phyloP scores from a whole-genome alignment of 179 eudicot species.

The Sideroxylon spinosum region DNA sequence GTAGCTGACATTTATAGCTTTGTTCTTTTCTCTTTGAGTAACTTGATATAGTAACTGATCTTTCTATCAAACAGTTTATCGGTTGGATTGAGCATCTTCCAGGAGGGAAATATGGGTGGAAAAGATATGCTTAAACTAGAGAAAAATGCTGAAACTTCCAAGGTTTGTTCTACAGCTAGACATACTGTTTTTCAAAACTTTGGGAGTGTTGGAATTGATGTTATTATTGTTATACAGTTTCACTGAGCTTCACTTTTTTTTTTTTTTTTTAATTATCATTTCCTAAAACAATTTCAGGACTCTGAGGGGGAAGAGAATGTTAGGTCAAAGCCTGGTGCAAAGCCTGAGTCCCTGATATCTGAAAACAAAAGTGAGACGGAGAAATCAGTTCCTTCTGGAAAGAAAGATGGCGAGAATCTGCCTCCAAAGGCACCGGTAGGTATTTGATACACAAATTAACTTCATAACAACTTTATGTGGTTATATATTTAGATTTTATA shows the following conservation, averaged over 20 bases:
- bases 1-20: background rate
- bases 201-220: background rate
- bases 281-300: constrained; percentile 17
- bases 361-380: constrained; percentile 58
- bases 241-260: constrained; percentile 11
- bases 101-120: constrained; percentile 53
- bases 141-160: constrained; percentile 59
- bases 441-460: background rate
- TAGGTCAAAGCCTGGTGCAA: constrained; percentile 48
- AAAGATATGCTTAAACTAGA: constrained; percentile 53
- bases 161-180: constrained; percentile 36
- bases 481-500: background rate
- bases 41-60: constrained; percentile 4
- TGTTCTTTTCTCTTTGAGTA: background rate
- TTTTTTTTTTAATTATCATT: background rate
- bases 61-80: constrained; percentile 53
- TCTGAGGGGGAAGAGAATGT: constrained; percentile 35
- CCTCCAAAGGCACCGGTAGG: constrained; percentile 29
- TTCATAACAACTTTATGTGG: background rate
- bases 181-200: background rate
- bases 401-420: constrained; percentile 53
- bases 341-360: constrained; percentile 37
- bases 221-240: background rate
- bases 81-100: constrained; percentile 82
- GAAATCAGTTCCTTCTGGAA: constrained; percentile 40